A percentile compares a stretch with the other conserved stretches of the same genome.
Evolutionary conservation across 441 rosid species (phyloP).

Genomic region (Populus hybrid): DNA sequence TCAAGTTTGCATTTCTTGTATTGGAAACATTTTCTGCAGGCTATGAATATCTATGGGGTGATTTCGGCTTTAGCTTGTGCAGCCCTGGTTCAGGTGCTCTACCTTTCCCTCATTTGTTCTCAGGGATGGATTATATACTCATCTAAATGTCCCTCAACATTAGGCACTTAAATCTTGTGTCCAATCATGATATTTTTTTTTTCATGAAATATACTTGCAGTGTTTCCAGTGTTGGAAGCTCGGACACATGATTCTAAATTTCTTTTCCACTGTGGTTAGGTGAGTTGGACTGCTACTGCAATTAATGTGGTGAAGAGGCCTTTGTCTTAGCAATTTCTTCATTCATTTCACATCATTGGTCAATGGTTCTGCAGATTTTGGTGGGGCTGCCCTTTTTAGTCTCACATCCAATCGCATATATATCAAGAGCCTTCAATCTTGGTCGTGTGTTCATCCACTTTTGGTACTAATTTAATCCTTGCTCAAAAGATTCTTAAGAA

Average conservation of each 20-base stretch:
- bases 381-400: constrained; percentile 78
- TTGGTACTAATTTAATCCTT: constrained; percentile 49
- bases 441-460: constrained; percentile 96
- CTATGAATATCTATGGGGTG: constrained; percentile 64
- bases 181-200: neutral
- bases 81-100: constrained; percentile 78
- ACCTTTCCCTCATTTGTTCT: constrained; percentile 14
- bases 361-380: constrained; percentile 71
- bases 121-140: neutral
- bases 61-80: constrained; percentile 81
- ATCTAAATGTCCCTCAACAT: neutral
- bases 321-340: constrained; percentile 23
- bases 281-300: constrained; percentile 48
- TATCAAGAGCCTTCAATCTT: constrained; percentile 85
- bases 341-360: constrained; percentile 32
- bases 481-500: constrained; percentile 1
- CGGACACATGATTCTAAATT: constrained; percentile 15
- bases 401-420: constrained; percentile 60
- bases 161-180: neutral
- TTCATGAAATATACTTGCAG: neutral
- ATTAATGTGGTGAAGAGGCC: constrained; percentile 25
- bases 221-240: neutral
- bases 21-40: constrained; percentile 41
- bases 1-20: constrained; percentile 16
- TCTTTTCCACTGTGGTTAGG: constrained; percentile 39